Evolutionary conservation across 2,329 filamentous ascomycete genomes (phyloP).

Genomic region (Fusarium subtropicale): DNA sequence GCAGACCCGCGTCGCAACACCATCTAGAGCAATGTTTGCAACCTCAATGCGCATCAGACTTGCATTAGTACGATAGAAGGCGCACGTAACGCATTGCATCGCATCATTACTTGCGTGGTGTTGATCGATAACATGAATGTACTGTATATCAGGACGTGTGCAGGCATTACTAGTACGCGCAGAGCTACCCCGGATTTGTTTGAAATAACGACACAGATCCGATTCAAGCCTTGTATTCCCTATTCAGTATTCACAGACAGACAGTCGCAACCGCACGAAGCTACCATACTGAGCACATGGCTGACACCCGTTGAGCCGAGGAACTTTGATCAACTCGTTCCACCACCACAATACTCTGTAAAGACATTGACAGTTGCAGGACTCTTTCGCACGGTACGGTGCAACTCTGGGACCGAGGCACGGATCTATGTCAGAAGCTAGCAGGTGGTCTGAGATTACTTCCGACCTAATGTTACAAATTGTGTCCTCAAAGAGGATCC

Average conservation of each 20-base stretch:
- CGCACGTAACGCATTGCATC: neutral
- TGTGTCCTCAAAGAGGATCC: conserved; percentile 16
- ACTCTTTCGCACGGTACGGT: conserved; percentile 15
- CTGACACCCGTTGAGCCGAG: conserved; percentile 31
- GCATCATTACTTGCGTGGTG: conserved; percentile 7
- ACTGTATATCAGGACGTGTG: neutral
- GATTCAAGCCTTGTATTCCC: conserved; percentile 2
- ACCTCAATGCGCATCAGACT: conserved; percentile 24
- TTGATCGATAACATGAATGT: conserved; percentile 1
- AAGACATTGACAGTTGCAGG: conserved; percentile 9
- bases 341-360: neutral
- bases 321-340: conserved; percentile 1
- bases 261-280: neutral
- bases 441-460: conserved; percentile 29
- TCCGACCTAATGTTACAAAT: conserved; percentile 25
- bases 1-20: neutral
- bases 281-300: conserved; percentile 12
- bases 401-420: conserved; percentile 20
- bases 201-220: conserved; percentile 23
- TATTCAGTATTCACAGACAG: neutral
- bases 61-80: conserved; percentile 24
- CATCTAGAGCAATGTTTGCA: neutral
- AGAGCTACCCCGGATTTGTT: conserved; percentile 33
- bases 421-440: conserved; percentile 19
- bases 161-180: conserved; percentile 12